Evolutionary conservation across 768 basidiomycete genomes (phyloP), one percentile per base, ranked within the genome.

Genomic region (Tulasnella sp.): DNA sequence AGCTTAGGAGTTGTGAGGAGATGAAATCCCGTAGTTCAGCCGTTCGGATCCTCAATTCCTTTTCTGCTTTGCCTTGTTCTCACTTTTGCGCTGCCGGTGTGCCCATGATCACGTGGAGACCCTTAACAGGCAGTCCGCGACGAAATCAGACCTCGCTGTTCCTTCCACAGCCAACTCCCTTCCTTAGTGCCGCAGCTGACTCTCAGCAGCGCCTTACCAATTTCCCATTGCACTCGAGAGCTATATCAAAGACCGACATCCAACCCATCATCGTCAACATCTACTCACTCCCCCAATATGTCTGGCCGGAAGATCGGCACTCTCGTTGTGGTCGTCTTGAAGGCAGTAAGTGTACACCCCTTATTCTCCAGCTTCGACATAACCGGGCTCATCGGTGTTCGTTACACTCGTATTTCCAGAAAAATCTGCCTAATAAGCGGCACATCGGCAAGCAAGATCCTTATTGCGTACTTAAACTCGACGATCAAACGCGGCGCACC

Each of bases 391-490:
- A 77, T 19, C 39, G 29, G 25, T 39, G n/a, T 31, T 39, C 38
- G n/a, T 25, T 54, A 12, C 25, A 31, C 42, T 39, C 52, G 39
- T 72, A 49, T n/a, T 49, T 49, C 52, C 82, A 95, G 93, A 91
- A 91, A 83, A 93, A 95, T 83, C 86, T 95, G 73, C 93, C 94
- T 22, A 95, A 95, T 80, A 95, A 95, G 85, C 87, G 91, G 79
- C 91, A 94, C 82, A 96, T 95, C 68, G 93, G 93, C 79, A 99
- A 99, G 84, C 97, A 99, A 83, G 96, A 98, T 82, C 97, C 97
- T 0, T 99, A 97, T 83, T 97, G 95, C 79, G 84, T 90, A 31
- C 88, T 97, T 34, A 85, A 86, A 3, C 85, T 96, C 72, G 91
- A 93, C 81, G 90, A 90, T 71, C 91, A 96, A 83, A 96, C 91